Evolutionary conservation across 371 early-diverging fungal genomes (phyloP).

Genomic region (Mycotypha africana): DNA sequence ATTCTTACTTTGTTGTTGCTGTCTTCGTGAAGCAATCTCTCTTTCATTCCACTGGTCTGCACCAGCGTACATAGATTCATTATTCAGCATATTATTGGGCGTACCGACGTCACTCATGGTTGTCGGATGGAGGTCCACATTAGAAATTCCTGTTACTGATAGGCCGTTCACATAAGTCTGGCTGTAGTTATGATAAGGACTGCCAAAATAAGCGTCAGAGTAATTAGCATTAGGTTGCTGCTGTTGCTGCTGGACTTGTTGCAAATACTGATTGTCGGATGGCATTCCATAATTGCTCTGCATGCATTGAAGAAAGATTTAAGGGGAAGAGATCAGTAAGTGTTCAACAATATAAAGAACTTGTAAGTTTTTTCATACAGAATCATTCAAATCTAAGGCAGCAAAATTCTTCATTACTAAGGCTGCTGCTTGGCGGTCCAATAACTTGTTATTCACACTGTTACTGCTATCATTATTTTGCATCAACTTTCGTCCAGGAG

Average conservation of each 20-base stretch:
- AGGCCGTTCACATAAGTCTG: neutral
- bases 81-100: slow-evolving; percentile 3
- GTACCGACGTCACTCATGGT: no score
- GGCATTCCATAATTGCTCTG: slow-evolving; percentile 12
- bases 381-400: slow-evolving; percentile 29
- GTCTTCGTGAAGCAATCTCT: slow-evolving; percentile 20
- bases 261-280: slow-evolving; percentile 12
- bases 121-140: no score
- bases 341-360: no score
- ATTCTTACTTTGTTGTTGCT: slow-evolving; percentile 16
- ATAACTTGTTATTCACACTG: no score
- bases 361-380: no score
- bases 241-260: slow-evolving; percentile 29
- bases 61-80: slow-evolving; percentile 17
- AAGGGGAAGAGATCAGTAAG: neutral
- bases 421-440: slow-evolving; percentile 23
- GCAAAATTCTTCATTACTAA: slow-evolving; percentile 32
- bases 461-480: no score
- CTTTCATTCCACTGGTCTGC: slow-evolving; percentile 21
- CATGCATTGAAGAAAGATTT: neutral
- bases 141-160: no score
- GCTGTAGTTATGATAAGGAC: slow-evolving; percentile 11
- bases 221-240: slow-evolving; percentile 11
- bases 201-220: slow-evolving; percentile 1
- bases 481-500: slow-evolving; percentile 30